phyloP scores from a whole-genome alignment of 352 stramenopile species.

The Thraustochytrium striatum region DNA sequence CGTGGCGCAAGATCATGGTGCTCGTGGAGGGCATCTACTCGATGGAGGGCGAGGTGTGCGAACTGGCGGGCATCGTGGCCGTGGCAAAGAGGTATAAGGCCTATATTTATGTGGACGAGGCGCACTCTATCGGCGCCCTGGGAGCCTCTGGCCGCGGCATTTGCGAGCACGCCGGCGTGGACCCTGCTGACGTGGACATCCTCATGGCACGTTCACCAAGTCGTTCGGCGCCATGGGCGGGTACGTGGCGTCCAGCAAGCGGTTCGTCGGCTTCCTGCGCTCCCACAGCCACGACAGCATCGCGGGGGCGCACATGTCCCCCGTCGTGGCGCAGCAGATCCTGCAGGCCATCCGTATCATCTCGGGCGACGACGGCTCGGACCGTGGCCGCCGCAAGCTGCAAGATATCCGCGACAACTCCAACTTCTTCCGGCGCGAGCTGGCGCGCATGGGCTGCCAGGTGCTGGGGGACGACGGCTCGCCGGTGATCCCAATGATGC shows the following conservation, averaged over 20 bases:
- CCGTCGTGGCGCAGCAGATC: constrained; percentile 57
- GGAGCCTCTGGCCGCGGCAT: constrained; percentile 86
- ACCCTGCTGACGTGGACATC: constrained; percentile 92
- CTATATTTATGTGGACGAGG: constrained; percentile 94
- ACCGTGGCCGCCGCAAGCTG: constrained; percentile 86
- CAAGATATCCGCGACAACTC: constrained; percentile 86
- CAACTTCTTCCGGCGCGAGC: constrained; percentile 92
- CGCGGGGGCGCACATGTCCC: constrained; percentile 70
- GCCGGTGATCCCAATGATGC: constrained; percentile 95
- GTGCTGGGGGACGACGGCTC: constrained; percentile 91
- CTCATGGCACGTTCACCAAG: constrained; percentile 99
- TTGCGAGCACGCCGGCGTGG: constrained; percentile 88
- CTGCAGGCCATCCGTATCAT: constrained; percentile 84
- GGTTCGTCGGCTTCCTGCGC: constrained; percentile 49
- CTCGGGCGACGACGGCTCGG: constrained; percentile 71
- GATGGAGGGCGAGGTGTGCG: constrained; percentile 95
- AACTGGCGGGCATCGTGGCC: constrained; percentile 83
- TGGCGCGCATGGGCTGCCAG: constrained; percentile 85
- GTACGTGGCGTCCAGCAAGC: constrained; percentile 81
- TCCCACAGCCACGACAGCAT: constrained; percentile 64
- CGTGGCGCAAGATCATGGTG: constrained; percentile 94
- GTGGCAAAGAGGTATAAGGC: constrained; percentile 93
- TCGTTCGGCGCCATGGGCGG: constrained; percentile 95
- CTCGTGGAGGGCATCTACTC: constrained; percentile 95
- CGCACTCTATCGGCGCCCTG: constrained; percentile 91